phyloP scores from a whole-genome alignment of 2,329 filamentous ascomycete species.

The Metarhizium sp. region DNA sequence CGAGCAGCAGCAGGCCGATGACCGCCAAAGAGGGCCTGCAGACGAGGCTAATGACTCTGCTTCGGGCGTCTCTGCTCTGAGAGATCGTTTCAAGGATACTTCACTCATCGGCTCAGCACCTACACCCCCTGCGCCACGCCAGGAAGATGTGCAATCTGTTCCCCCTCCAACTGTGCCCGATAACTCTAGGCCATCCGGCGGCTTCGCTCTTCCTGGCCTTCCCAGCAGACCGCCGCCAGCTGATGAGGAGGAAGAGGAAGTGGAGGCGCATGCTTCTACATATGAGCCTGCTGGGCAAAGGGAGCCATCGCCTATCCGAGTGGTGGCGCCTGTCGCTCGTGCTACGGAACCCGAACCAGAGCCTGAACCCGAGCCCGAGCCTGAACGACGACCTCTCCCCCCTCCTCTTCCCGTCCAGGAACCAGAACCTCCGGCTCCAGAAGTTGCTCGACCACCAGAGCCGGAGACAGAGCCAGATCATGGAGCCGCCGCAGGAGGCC shows the following conservation, averaged over 20 bases:
- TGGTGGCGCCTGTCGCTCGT: conserved; percentile 77
- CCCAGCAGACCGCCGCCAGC: conserved; percentile 49
- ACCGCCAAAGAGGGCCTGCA: conserved; percentile 31
- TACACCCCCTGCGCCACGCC: conserved; percentile 26
- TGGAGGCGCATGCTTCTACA: conserved; percentile 42
- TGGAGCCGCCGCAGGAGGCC: conserved; percentile 38
- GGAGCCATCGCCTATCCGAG: conserved; percentile 66
- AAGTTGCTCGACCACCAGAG: conserved; percentile 46
- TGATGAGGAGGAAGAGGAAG: conserved; percentile 44
- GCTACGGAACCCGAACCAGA: conserved; percentile 43
- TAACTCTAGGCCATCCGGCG: conserved; percentile 61
- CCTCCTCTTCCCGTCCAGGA: conserved; percentile 57
- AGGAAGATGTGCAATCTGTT: conserved; percentile 26
- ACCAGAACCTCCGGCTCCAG: conserved; percentile 51
- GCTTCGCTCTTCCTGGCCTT: conserved; percentile 71
- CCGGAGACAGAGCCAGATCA: conserved; percentile 26
- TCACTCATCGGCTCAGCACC: conserved; percentile 53
- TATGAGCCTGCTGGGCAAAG: conserved; percentile 31
- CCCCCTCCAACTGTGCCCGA: conserved; percentile 41
- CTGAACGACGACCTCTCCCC: conserved; percentile 41
- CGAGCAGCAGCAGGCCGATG: conserved; percentile 54
- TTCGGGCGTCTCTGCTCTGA: conserved; percentile 63
- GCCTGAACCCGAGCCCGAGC: conserved; percentile 38
- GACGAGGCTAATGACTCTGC: conserved; percentile 45
- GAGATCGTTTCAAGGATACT: conserved; percentile 75